Evolutionary conservation across 1,284 basidiomycete species (phyloP).

Genomic region (Mycosarcoma maydis): DNA sequence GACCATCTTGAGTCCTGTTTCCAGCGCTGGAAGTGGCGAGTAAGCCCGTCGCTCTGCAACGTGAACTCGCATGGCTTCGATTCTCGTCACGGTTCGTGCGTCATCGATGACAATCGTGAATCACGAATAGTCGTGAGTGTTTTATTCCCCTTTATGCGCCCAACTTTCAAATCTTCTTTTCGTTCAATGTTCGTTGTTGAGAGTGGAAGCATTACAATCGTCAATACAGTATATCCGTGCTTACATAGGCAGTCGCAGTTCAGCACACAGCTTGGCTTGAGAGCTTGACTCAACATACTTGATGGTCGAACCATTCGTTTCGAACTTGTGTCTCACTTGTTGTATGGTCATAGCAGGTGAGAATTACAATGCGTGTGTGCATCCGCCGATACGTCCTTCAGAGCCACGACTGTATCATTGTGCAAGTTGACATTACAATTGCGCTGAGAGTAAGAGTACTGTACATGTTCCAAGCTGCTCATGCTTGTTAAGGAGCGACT

Average conservation of each 20-base stretch:
- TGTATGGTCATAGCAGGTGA: too few relatives aligned
- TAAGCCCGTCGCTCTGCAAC: background rate
- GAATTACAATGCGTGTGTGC: too few relatives aligned
- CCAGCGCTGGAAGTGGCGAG: conserved; percentile 32
- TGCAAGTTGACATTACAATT: background rate
- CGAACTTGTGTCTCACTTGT: too few relatives aligned
- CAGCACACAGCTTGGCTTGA: too few relatives aligned
- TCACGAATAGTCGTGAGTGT: background rate
- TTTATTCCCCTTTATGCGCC: background rate
- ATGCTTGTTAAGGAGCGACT: conserved; percentile 20
- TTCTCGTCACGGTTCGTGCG: background rate
- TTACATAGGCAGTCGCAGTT: too few relatives aligned
- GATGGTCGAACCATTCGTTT: too few relatives aligned
- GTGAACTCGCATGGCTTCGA: background rate
- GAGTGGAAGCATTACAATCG: too few relatives aligned
- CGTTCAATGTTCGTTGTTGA: background rate
- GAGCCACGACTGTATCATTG: too few relatives aligned
- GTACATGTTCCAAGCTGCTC: background rate
- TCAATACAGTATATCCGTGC: too few relatives aligned
- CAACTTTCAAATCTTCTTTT: background rate
- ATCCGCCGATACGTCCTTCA: too few relatives aligned
- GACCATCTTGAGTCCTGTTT: conserved; percentile 35
- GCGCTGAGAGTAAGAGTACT: background rate
- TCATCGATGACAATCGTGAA: too few relatives aligned
- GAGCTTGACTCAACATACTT: too few relatives aligned